Conservation (phyloP, 441 rosid genomes). For the Theobroma grandiflorum region DNA sequence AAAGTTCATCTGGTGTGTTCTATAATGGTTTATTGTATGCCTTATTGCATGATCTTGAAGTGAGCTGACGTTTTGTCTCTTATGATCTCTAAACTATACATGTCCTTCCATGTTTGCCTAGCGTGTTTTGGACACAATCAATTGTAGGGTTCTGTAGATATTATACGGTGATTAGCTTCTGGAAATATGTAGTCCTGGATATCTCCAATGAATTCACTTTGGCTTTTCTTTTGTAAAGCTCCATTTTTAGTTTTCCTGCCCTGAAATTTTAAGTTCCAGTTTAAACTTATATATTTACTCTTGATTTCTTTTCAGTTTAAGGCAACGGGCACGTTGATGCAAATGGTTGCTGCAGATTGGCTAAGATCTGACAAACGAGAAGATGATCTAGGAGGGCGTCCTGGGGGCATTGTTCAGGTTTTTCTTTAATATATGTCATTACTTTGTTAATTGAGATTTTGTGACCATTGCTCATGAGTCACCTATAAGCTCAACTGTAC, state of each 20-base stretch:
- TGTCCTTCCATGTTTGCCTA: slow-evolving; percentile 17
- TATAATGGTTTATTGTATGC: slow-evolving; percentile 13
- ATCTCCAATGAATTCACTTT: slow-evolving; percentile 4
- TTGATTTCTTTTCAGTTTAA: slow-evolving; percentile 58
- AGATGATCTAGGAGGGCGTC: slow-evolving; percentile 90
- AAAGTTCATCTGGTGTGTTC: not conserved
- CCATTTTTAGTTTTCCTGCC: not conserved
- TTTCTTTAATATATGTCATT: slow-evolving; percentile 24
- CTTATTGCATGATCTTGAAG: not conserved
- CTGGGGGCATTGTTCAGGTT: slow-evolving; percentile 96
- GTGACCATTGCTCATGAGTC: not conserved
- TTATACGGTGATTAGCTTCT: slow-evolving; percentile 14
- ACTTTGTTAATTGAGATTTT: slow-evolving; percentile 20
- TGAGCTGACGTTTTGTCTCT: not conserved
- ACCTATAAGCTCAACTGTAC: not conserved
- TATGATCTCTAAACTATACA: slow-evolving; percentile 9
- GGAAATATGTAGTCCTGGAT: slow-evolving; percentile 21
- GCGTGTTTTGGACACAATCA: not conserved
- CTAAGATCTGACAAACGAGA: slow-evolving; percentile 89
- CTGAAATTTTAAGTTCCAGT: slow-evolving; percentile 16
- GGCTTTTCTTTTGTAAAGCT: slow-evolving; percentile 6
- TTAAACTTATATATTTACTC: slow-evolving; percentile 9
- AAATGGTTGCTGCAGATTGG: slow-evolving; percentile 99
- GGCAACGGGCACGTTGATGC: slow-evolving; percentile 90
- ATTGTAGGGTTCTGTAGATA: not conserved